Evolutionary conservation across 805 yeast species (phyloP).

Genomic region (Lachancea mirantina): DNA sequence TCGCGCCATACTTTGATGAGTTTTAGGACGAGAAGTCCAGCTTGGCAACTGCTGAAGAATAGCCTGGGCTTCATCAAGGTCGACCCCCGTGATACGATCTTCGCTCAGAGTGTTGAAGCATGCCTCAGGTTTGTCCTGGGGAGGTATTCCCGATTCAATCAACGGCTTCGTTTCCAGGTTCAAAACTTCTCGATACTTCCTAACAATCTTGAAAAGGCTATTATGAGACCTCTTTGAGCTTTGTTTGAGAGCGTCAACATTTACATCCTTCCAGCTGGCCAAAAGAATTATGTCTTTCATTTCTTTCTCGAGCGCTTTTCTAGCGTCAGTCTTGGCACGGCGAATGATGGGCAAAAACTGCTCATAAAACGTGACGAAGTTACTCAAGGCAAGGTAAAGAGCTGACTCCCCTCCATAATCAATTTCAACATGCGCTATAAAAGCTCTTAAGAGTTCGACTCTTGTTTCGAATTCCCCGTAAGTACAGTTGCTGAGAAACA

Average conservation of each 20-base stretch:
- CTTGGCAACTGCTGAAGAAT: conserved; percentile 33
- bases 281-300: conserved; percentile 75
- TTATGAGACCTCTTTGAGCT: conserved; percentile 88
- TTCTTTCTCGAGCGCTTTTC: conserved; percentile 62
- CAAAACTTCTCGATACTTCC: conserved; percentile 67
- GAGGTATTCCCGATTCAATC: conserved; percentile 49
- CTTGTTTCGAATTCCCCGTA: conserved; percentile 67
- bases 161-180: conserved; percentile 43
- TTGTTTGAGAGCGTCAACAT: conserved; percentile 86
- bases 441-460: conserved; percentile 55
- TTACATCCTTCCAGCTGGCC: conserved; percentile 97
- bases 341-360: conserved; percentile 54
- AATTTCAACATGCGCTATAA: conserved; percentile 44
- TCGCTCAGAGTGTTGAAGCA: conserved; percentile 6
- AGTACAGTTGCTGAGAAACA: conserved; percentile 68
- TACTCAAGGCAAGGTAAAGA: conserved; percentile 22
- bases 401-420: conserved; percentile 25
- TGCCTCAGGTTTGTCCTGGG: conserved; percentile 11
- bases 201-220: conserved; percentile 70
- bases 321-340: conserved; percentile 38
- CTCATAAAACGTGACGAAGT: conserved; percentile 50
- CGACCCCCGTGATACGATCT: conserved; percentile 10
- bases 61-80: conserved; percentile 8
- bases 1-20: conserved; percentile 43
- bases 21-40: conserved; percentile 52